phyloP scores from a whole-genome alignment of 208 protist species.

The Acanthamoeba lugdunensis region DNA sequence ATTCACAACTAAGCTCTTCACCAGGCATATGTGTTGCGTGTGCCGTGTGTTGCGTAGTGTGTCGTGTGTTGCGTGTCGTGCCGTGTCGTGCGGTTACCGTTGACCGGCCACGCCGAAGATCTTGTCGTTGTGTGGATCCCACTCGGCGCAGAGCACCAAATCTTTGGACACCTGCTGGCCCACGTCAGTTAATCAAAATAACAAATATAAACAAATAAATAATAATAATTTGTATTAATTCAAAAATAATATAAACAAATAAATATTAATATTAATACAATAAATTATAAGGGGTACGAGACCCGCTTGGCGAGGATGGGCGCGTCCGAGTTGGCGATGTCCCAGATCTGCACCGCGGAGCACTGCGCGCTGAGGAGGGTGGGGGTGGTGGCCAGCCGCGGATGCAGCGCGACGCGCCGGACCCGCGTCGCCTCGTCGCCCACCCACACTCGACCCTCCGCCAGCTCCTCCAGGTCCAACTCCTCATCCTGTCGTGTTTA shows the following conservation, averaged over 20 bases:
- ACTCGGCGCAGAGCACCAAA: background rate
- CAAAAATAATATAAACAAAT: too few species aligned
- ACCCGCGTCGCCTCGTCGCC: conserved; percentile 22
- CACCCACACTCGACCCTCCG: conserved; percentile 22
- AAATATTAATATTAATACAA: too few species aligned
- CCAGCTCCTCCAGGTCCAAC: background rate
- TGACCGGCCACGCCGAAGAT: background rate
- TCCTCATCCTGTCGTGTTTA: background rate
- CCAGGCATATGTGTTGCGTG: too few species aligned
- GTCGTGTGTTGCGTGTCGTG: background rate
- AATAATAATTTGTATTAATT: too few species aligned
- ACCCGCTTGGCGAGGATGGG: background rate
- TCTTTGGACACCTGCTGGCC: background rate
- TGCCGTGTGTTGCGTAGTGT: background rate
- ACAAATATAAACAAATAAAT: too few species aligned
- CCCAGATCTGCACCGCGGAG: background rate
- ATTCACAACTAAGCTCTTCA: too few species aligned
- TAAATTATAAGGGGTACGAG: background rate
- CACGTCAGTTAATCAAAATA: background rate
- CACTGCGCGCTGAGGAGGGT: background rate
- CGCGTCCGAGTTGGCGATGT: background rate
- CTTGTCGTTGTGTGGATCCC: conserved; percentile 3
- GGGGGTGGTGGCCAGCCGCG: background rate
- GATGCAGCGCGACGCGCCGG: background rate
- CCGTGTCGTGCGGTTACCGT: background rate